phyloP scores from a whole-genome alignment of 306 rosid genomes.

The Cercis canadensis region DNA sequence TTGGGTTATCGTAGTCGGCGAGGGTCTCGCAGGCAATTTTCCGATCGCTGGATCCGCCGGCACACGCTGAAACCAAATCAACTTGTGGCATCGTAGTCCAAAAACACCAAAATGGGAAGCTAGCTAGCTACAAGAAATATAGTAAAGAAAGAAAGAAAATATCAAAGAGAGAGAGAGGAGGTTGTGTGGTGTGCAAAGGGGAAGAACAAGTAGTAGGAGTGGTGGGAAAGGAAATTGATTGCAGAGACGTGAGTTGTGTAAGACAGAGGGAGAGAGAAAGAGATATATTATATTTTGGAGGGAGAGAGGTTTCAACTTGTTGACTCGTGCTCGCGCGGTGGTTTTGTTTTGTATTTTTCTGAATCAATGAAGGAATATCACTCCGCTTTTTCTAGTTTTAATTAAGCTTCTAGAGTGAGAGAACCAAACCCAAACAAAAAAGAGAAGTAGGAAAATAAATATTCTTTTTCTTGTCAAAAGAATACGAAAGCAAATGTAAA shows the following conservation, averaged over 20 bases:
- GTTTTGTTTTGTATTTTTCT: not conserved
- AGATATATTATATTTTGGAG: conserved; percentile 37
- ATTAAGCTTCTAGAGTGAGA: not conserved
- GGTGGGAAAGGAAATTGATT: not conserved
- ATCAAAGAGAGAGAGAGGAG: not conserved
- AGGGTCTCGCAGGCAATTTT: conserved; percentile 72
- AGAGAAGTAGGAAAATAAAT: too few relatives aligned
- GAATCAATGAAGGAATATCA: not conserved
- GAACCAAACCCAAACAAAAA: too few relatives aligned
- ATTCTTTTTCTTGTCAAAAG: not conserved
- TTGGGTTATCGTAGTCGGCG: conserved; percentile 43
- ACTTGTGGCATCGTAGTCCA: conserved; percentile 68
- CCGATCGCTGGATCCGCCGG: conserved; percentile 68
- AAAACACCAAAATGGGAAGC: not conserved
- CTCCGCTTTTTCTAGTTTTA: not conserved
- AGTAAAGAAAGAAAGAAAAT: conserved; percentile 19
- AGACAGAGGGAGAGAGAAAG: not conserved
- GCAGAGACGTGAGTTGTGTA: not conserved
- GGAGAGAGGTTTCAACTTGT: conserved; percentile 42
- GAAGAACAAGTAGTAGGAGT: not conserved
- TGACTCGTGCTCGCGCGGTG: conserved; percentile 18
- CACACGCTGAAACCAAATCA: conserved; percentile 78
- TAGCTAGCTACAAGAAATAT: too few relatives aligned
- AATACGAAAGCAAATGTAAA: too few relatives aligned
- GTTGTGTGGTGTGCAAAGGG: not conserved